Percentiles rank a stretch among this genome's conserved stretches.
Evolutionary conservation across 2,329 filamentous ascomycete species (phyloP).

Genomic region (Pseudocercospora fijiensis): DNA sequence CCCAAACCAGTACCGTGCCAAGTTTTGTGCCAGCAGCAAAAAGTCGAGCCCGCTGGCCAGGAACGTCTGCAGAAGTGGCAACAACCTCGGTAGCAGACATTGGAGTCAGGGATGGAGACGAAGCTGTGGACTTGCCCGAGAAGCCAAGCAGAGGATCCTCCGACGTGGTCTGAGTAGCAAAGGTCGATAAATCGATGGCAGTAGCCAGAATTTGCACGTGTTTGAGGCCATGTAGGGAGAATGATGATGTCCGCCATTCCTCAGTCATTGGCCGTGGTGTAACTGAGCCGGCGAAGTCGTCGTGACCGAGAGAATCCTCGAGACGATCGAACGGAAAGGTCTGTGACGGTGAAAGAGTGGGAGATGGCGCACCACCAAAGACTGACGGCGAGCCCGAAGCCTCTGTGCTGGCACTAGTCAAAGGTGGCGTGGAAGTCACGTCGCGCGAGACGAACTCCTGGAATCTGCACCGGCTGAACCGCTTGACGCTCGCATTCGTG

Average conservation of each 20-base stretch:
- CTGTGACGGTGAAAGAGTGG: slow-evolving; percentile 37
- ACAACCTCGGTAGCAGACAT: slow-evolving; percentile 48
- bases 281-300: slow-evolving; percentile 30
- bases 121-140: slow-evolving; percentile 55
- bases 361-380: slow-evolving; percentile 50
- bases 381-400: slow-evolving; percentile 45
- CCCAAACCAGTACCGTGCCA: slow-evolving; percentile 80
- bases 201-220: slow-evolving; percentile 65
- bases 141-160: slow-evolving; percentile 74
- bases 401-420: slow-evolving; percentile 29
- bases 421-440: slow-evolving; percentile 28
- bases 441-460: slow-evolving; percentile 25
- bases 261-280: slow-evolving; percentile 45
- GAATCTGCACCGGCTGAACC: slow-evolving; percentile 58
- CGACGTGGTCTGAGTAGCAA: slow-evolving; percentile 66
- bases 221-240: slow-evolving; percentile 61
- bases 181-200: slow-evolving; percentile 71
- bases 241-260: slow-evolving; percentile 65
- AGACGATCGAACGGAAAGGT: slow-evolving; percentile 31
- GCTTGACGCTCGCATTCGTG: slow-evolving; percentile 52
- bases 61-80: slow-evolving; percentile 61
- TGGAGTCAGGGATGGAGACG: slow-evolving; percentile 56
- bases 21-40: slow-evolving; percentile 76
- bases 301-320: slow-evolving; percentile 28
- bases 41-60: slow-evolving; percentile 79